These are phyloP conservation scores for Trichoderma harzianum DNA, from an alignment of 2,329 filamentous ascomycete genomes.

Conservation along the genomic window DNA sequence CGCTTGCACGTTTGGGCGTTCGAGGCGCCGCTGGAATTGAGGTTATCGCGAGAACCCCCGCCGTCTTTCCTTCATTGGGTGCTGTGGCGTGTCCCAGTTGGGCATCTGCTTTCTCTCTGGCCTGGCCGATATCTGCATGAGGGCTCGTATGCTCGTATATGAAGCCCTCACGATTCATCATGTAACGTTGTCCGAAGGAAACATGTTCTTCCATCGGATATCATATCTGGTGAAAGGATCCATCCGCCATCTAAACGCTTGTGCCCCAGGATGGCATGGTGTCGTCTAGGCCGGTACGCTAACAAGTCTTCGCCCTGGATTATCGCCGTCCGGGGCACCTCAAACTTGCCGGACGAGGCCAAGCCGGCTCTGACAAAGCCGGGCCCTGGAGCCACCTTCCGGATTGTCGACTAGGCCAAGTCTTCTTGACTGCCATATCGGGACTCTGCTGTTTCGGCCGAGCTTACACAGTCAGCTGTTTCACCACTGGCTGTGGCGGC, in stretches of 20 bases:
- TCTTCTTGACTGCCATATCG: not conserved
- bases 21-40: not conserved
- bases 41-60: not conserved
- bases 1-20: not conserved
- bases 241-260: not conserved
- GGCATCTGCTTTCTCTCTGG: not conserved
- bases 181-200: slow-evolving; percentile 9
- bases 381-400: slow-evolving; percentile 13
- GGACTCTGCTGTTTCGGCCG: not conserved
- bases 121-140: not conserved
- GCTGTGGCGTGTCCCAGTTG: not conserved
- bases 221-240: not conserved
- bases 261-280: not conserved
- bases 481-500: not conserved
- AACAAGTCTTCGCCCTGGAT: not conserved
- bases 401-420: slow-evolving; percentile 5
- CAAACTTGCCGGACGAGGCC: not conserved
- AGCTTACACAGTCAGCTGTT: slow-evolving; percentile 6
- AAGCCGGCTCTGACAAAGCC: not conserved
- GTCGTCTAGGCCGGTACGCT: not conserved
- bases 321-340: not conserved
- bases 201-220: not conserved
- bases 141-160: not conserved
- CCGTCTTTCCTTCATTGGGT: not conserved
- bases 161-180: not conserved